Base-by-base conservation (phyloP, 192 early-diverging fungal species). In the Linnemannia zychae region DNA sequence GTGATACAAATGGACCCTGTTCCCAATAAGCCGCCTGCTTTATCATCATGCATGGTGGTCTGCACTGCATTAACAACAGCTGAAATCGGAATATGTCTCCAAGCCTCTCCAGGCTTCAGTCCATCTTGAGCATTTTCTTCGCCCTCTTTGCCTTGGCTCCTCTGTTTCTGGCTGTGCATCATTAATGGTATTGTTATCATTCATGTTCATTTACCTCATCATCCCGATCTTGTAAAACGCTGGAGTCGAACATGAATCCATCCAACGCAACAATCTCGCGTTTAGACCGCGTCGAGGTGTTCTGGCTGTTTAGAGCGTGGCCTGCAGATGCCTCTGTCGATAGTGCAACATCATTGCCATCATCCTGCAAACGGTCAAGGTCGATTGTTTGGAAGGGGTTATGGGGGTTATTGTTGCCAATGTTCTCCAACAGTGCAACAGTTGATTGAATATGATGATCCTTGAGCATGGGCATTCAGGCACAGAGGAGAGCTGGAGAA, bases 171-270 rank as follows among this genome's bases (percentile, higher is more conserved):
- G 1, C 28, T 33, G 11, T 31, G 3, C 22, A 44, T 44, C 40
- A 44, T 63, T n/a, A n/a, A n/a, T n/a, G n/a, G n/a, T n/a, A n/a
- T n/a, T 49, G 48, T 5, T 49, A 17, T 2, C 9, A 49, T 17
- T 49, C 13, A 15, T 11, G 17, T 49, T 63, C 57, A 49, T 6
- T 52, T 71, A 78, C 76, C 52, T 71, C 16, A 4, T 71, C 38
- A 18, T 71, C 50, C n/a, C 70, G 44, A 71, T 78, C 76, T 68
- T 52, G 33, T 53, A 66, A 48, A n/a, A 71, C 36, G 31, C 76
- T 71, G 16, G 67, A 60, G 38, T 78, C 68, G 68, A 69, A 76
- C 66, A 76, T 76, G 66, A 44, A 52, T 50, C 53, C 75, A 46
- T 60, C 57, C 22, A 76, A 18, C 7, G 75, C 38, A 63, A 38